These are phyloP conservation scores for Rhodotorula sphaerocarpa DNA, from an alignment of 768 basidiomycete genomes.

Conservation along the genomic window DNA sequence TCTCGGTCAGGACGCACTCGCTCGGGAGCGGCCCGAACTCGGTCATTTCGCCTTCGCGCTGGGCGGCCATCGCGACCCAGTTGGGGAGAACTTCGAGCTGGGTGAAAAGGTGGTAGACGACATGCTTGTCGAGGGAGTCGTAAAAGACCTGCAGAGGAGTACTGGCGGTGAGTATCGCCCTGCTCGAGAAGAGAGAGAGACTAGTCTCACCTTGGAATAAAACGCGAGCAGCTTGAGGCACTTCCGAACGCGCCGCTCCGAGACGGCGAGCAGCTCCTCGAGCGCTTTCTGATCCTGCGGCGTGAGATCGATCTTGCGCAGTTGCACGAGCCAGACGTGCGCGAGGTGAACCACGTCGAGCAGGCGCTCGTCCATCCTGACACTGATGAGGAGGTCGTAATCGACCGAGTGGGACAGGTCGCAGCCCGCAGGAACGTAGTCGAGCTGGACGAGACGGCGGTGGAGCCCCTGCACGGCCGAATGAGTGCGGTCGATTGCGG, in stretches of 20 bases:
- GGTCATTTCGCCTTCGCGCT: slow-evolving; percentile 22
- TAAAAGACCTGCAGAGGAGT: slow-evolving; percentile 19
- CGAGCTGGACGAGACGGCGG: slow-evolving; percentile 8
- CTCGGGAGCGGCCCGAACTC: slow-evolving; percentile 14
- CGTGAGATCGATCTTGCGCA: slow-evolving; percentile 6
- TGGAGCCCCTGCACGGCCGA: slow-evolving; percentile 15
- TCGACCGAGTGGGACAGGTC: slow-evolving; percentile 17
- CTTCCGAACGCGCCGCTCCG: slow-evolving; percentile 25
- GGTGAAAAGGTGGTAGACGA: slow-evolving; percentile 30
- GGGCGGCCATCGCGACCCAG: slow-evolving; percentile 23
- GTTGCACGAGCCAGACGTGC: slow-evolving; percentile 14
- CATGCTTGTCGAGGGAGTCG: slow-evolving; percentile 33
- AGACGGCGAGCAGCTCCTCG: slow-evolving; percentile 9
- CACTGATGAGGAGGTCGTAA: slow-evolving; percentile 28
- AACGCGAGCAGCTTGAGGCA: slow-evolving; percentile 32
- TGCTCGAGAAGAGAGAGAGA: background rate
- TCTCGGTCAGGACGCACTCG: slow-evolving; percentile 26
- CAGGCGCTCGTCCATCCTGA: slow-evolving; percentile 29
- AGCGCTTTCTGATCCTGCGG: slow-evolving; percentile 2
- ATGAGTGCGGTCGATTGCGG: slow-evolving; percentile 24
- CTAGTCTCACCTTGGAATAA: slow-evolving; percentile 15
- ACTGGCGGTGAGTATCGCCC: background rate
- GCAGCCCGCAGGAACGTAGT: slow-evolving; percentile 6
- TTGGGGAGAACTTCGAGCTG: slow-evolving; percentile 28
- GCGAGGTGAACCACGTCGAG: slow-evolving; percentile 32